Conservation (phyloP, 2,329 filamentous ascomycete genomes). For the Apiospora rasikravindrae region DNA sequence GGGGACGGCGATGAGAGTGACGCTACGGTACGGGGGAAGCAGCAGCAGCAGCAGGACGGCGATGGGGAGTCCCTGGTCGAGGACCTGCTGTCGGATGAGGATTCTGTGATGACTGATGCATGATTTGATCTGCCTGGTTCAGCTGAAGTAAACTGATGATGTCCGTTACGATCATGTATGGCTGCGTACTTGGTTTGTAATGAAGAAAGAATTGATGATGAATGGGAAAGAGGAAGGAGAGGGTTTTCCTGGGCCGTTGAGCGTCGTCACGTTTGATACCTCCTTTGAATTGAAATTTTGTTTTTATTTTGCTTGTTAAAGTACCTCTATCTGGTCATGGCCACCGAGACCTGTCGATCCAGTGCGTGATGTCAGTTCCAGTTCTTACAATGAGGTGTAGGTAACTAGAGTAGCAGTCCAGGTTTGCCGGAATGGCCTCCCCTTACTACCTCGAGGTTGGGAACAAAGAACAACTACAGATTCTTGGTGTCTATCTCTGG, state of each 20-base stretch:
- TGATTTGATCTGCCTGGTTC: neutral
- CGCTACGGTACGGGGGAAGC: conserved; percentile 31
- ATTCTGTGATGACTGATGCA: conserved; percentile 11
- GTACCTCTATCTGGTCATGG: too few relatives aligned
- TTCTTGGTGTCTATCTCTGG: too few relatives aligned
- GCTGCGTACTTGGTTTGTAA: conserved; percentile 5
- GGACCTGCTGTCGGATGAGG: conserved; percentile 20
- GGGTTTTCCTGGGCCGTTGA: neutral
- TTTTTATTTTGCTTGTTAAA: neutral
- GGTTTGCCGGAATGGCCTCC: too few relatives aligned
- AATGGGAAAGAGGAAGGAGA: neutral
- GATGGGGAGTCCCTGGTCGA: conserved; percentile 36
- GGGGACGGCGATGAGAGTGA: conserved; percentile 28
- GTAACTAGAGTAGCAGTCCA: too few relatives aligned
- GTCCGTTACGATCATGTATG: conserved; percentile 15
- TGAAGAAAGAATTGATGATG: neutral
- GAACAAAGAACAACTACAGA: too few relatives aligned
- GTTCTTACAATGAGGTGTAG: too few relatives aligned
- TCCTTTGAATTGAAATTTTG: conserved; percentile 1
- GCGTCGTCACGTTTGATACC: conserved; percentile 2
- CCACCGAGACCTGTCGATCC: too few relatives aligned
- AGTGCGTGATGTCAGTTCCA: too few relatives aligned
- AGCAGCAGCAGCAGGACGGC: conserved; percentile 11
- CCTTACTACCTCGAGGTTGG: too few relatives aligned
- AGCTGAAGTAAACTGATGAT: neutral